Base-by-base conservation (phyloP, 306 rosid species). In the Prinsepia uniflora region DNA sequence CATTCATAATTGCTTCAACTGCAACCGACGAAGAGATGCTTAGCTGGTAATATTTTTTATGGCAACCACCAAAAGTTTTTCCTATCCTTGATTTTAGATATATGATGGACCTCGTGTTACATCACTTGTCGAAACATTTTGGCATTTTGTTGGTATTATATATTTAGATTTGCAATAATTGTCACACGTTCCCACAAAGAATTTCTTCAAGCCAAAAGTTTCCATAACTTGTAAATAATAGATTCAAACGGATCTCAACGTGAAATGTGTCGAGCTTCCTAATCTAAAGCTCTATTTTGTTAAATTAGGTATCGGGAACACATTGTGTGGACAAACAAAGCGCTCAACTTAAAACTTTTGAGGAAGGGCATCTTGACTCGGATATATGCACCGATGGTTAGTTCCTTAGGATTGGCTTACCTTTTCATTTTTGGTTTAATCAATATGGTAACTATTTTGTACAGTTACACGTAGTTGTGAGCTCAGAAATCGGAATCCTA, bases 21-120 rank as follows among this genome's bases (percentile, higher is more conserved):
- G 96, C 98, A 56, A 88, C 98, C 13, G 92, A 92, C 78, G 96
- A 92, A 39, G 98, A 92, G 81, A 92, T 92, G 98, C 96, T 83
- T 81, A 92, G 78, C 68, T 90, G 98, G 98, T 93, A 80, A 82
- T 84, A 68, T 52, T 60, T 43, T 66, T 13, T 34, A 10, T 10
- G 11, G 20, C 13, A 22, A 65, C 17, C 22, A 15, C 56, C 71
- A 47, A n/a, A 4, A 66, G 8, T 22, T 15, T 24, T 22, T 15
- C 17, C 39, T 60, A 1, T 60, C 19, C 45, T 36, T 11, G 40
- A 57, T 6, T 24, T 57, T 57, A 24, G 30, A 24, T 4, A 57
- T 5, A 22, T 64, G 50, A 18, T 20, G 13, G 24, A 65, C 14
- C 20, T 2, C 48, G 53, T 30, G 24, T 14, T 20, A 44, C 30